These are phyloP conservation scores for Exsudoporus frostii DNA, from an alignment of 768 basidiomycete genomes.

Conservation along the genomic window DNA sequence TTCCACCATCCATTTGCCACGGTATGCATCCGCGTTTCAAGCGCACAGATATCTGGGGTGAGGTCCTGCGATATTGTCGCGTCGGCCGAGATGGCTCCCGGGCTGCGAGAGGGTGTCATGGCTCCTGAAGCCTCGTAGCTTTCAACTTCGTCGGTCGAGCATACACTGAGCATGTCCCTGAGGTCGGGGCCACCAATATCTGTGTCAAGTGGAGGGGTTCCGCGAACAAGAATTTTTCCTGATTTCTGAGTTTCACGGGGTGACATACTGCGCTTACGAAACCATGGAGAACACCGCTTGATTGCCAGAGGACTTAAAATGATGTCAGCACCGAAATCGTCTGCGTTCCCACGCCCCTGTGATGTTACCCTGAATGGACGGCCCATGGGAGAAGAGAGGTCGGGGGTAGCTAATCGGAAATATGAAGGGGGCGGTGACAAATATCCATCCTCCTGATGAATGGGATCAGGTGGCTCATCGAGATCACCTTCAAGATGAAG, in stretches of 20 bases:
- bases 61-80: slow-evolving; percentile 29
- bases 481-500: slow-evolving; percentile 40
- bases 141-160: slow-evolving; percentile 42
- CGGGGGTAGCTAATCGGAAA: slow-evolving; percentile 47
- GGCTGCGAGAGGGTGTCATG: slow-evolving; percentile 35
- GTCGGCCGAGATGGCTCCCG: slow-evolving; percentile 27
- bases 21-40: slow-evolving; percentile 34
- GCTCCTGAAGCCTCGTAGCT: slow-evolving; percentile 24
- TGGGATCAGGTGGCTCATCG: slow-evolving; percentile 37
- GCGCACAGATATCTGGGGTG: slow-evolving; percentile 18
- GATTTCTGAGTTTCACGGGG: neutral
- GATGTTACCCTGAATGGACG: slow-evolving; percentile 24
- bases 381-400: slow-evolving; percentile 63
- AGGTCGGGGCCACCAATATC: slow-evolving; percentile 42
- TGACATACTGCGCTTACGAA: slow-evolving; percentile 1
- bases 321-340: slow-evolving; percentile 52
- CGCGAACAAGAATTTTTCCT: slow-evolving; percentile 26
- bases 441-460: slow-evolving; percentile 80
- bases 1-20: slow-evolving; percentile 52
- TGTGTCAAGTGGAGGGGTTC: slow-evolving; percentile 26
- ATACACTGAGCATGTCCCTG: slow-evolving; percentile 41
- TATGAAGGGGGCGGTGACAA: slow-evolving; percentile 65
- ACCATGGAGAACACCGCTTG: slow-evolving; percentile 17
- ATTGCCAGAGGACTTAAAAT: slow-evolving; percentile 31
- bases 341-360: slow-evolving; percentile 8